Evolutionary conservation across 768 basidiomycete genomes (phyloP).

Genomic region (Suillus ampliporus): DNA sequence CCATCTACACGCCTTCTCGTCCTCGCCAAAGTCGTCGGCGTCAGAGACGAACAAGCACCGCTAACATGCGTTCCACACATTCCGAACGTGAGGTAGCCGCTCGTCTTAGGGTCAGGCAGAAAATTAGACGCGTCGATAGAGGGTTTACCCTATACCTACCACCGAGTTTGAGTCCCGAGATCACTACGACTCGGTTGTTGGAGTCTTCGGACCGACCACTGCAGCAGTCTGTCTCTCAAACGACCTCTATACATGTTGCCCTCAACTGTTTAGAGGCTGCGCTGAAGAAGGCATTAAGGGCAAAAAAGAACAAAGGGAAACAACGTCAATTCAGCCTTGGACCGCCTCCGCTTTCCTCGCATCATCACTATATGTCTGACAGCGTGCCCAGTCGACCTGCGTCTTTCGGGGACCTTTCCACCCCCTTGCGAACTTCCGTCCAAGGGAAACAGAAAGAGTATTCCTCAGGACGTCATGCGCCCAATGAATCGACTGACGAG

Average conservation of each 20-base stretch:
- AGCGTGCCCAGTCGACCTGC: constrained; percentile 34
- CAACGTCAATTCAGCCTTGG: constrained; percentile 8
- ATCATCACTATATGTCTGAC: constrained; percentile 44
- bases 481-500: constrained; percentile 10
- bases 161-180: constrained; percentile 32
- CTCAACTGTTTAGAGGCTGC: constrained; percentile 56
- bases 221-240: constrained; percentile 41
- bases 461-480: constrained; percentile 1
- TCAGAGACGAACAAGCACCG: constrained; percentile 52
- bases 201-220: constrained; percentile 15
- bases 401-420: constrained; percentile 35
- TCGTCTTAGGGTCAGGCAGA: constrained; percentile 65
- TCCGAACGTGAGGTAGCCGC: constrained; percentile 67
- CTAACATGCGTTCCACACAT: constrained; percentile 55
- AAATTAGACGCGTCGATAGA: constrained; percentile 61
- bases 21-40: constrained; percentile 48
- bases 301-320: constrained; percentile 28
- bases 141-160: constrained; percentile 71
- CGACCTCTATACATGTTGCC: constrained; percentile 53
- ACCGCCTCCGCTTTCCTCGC: constrained; percentile 16
- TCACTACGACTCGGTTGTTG: neutral
- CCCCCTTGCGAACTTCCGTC: constrained; percentile 29
- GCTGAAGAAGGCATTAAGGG: constrained; percentile 46
- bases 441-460: constrained; percentile 56
- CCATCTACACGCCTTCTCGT: constrained; percentile 43